Evolutionary conservation across 176 grass and related monocot genomes (phyloP), one percentile per base, ranked within the genome.

Genomic region (Pharus latifolius): DNA sequence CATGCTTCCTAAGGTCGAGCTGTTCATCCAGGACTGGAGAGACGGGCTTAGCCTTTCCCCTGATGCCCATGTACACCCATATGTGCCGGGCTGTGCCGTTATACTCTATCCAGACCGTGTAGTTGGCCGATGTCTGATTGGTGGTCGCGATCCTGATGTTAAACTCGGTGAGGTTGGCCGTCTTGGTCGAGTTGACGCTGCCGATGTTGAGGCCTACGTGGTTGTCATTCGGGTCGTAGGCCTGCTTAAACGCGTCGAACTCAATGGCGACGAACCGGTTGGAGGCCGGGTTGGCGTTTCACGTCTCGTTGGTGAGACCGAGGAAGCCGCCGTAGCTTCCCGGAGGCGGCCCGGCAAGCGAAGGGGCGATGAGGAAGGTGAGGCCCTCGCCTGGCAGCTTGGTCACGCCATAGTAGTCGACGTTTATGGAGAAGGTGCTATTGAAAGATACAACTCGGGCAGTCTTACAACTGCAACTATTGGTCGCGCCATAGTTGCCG

Each of bases 131-230:
- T 17, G 1, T 0, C 0, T 4, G 11, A 13, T 47, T 6, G n/a
- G n/a, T n/a, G 0, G 67, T 65, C 0, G 89, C 80, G 64, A 92
- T 84, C 16, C 54, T 10, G 58, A 84, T 82, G 28, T 42, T 56
- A 80, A 83, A n/a, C 4, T n/a, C 22, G 3, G 51, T 28, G 35
- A 92, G 74, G 30, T 18, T 34, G 2, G 78, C 73, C 28, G 68
- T 85, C 25, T 1, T 27, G 31, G 16, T 62, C 10, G 89, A 92
- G n/a, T 10, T 22, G 64, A 88, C 69, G 78, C 69, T 56, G 63
- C 85, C 85, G 64, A 92, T 16, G 69, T 92, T 27, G 69, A 92
- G 81, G 19, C 89, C 89, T 13, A 92, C 74, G 69, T 92, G 89
- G 84, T 92, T 88, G 64, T 26, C 58, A 58, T 75, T 56, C 0